phyloP scores from a whole-genome alignment of 2,329 filamentous ascomycete species.

The Pseudogymnoascus sp. region DNA sequence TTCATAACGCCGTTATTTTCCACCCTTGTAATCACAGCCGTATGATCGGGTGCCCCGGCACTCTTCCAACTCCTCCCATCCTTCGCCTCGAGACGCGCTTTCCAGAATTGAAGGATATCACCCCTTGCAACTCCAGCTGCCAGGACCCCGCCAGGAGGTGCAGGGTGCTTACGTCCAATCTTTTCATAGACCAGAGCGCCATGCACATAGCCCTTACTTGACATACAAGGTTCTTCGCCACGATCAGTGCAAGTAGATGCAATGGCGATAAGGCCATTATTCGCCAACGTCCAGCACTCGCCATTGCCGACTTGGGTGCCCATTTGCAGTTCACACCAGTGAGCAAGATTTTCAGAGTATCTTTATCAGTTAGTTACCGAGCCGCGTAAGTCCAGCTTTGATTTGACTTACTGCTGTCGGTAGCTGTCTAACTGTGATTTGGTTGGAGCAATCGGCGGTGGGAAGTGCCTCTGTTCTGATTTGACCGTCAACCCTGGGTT shows the following conservation, averaged over 20 bases:
- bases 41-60: constrained; percentile 28
- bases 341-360: constrained; percentile 26
- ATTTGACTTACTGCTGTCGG: constrained; percentile 13
- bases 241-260: constrained; percentile 16
- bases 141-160: constrained; percentile 18
- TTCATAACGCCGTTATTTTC: constrained; percentile 20
- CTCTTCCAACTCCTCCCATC: constrained; percentile 20
- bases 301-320: constrained; percentile 29
- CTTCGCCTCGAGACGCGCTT: constrained; percentile 22
- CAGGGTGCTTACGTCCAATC: constrained; percentile 18
- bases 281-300: constrained; percentile 32
- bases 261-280: constrained; percentile 24
- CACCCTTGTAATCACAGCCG: constrained; percentile 25
- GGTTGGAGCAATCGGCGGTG: constrained; percentile 21
- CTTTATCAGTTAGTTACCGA: constrained; percentile 12
- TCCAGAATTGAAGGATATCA: constrained; percentile 29
- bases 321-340: constrained; percentile 24
- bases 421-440: constrained; percentile 17
- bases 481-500: constrained; percentile 25
- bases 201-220: constrained; percentile 25
- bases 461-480: constrained; percentile 27
- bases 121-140: constrained; percentile 25
- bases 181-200: constrained; percentile 27
- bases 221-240: constrained; percentile 25
- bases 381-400: not conserved